Evolutionary conservation across 2,329 filamentous ascomycete species (phyloP).

Genomic region (Fusarium sp.): DNA sequence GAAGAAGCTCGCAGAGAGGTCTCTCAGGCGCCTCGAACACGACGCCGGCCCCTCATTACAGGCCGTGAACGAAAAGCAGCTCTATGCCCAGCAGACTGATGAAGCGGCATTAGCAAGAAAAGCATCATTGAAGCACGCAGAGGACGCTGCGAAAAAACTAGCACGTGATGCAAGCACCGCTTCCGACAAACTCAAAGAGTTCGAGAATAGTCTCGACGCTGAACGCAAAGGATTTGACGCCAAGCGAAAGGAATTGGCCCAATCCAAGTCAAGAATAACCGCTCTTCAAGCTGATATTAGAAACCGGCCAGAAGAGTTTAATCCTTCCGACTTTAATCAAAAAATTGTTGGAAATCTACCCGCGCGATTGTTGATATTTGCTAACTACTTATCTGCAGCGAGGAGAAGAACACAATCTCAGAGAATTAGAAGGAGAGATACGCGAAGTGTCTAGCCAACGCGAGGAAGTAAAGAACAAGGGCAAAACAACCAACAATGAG

Average conservation of each 20-base stretch:
- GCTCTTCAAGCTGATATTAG: slow-evolving; percentile 70
- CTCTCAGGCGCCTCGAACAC: slow-evolving; percentile 68
- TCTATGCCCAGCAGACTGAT: slow-evolving; percentile 69
- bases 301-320: slow-evolving; percentile 72
- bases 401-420: slow-evolving; percentile 65
- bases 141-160: slow-evolving; percentile 59
- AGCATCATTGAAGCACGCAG: slow-evolving; percentile 61
- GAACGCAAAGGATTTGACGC: slow-evolving; percentile 59
- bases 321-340: slow-evolving; percentile 75
- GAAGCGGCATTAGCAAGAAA: slow-evolving; percentile 64
- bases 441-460: slow-evolving; percentile 52
- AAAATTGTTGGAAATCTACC: slow-evolving; percentile 67
- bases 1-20: slow-evolving; percentile 63
- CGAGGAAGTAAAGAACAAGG: slow-evolving; percentile 54
- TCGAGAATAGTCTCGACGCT: slow-evolving; percentile 57
- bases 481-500: slow-evolving; percentile 52
- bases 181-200: slow-evolving; percentile 53
- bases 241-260: slow-evolving; percentile 61
- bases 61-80: slow-evolving; percentile 74
- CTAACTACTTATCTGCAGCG: slow-evolving; percentile 56
- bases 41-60: slow-evolving; percentile 72
- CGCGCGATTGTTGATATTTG: neutral
- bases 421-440: slow-evolving; percentile 59
- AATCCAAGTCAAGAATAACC: slow-evolving; percentile 66
- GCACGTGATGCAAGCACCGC: slow-evolving; percentile 49